Evolutionary conservation across 1,139 yeast genomes (phyloP).

Genomic region (Tardiomyces blankii): DNA sequence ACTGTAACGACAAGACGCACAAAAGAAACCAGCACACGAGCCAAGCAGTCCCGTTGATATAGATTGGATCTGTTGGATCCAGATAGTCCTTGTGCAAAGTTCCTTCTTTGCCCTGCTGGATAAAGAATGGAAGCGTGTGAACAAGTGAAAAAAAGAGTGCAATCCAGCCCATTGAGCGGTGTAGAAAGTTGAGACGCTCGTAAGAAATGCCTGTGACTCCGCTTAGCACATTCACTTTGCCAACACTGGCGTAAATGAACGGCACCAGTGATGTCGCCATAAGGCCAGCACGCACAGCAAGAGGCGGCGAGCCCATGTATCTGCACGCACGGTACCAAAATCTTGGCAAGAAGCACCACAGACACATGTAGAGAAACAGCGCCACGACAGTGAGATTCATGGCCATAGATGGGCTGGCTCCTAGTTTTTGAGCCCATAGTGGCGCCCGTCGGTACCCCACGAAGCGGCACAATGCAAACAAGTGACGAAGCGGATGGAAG

Average conservation of each 20-base stretch:
- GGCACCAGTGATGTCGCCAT: neutral
- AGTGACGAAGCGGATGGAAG: slow-evolving; percentile 1
- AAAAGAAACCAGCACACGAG: slow-evolving; percentile 36
- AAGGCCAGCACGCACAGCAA: neutral
- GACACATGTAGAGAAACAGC: slow-evolving; percentile 35
- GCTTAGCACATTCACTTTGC: neutral
- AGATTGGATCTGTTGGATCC: too few relatives aligned
- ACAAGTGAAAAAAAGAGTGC: slow-evolving; percentile 39
- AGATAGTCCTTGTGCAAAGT: too few relatives aligned
- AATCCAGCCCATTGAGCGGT: slow-evolving; percentile 48
- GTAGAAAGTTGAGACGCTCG: slow-evolving; percentile 22
- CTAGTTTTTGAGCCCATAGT: slow-evolving; percentile 23
- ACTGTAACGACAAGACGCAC: slow-evolving; percentile 36
- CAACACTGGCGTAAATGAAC: neutral
- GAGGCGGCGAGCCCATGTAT: slow-evolving; percentile 38
- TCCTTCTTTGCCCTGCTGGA: too few relatives aligned
- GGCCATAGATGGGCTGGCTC: slow-evolving; percentile 45
- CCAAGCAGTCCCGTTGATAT: slow-evolving; percentile 30
- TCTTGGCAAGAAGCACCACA: slow-evolving; percentile 40
- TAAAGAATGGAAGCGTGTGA: slow-evolving; percentile 42
- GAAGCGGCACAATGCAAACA: slow-evolving; percentile 33
- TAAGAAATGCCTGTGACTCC: neutral
- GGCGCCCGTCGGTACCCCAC: slow-evolving; percentile 43
- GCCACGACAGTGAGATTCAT: slow-evolving; percentile 31
- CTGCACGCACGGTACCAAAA: slow-evolving; percentile 45